Evolutionary conservation across 495 filamentous ascomycete species (phyloP).

Genomic region (Astrothelium macrocarpum): DNA sequence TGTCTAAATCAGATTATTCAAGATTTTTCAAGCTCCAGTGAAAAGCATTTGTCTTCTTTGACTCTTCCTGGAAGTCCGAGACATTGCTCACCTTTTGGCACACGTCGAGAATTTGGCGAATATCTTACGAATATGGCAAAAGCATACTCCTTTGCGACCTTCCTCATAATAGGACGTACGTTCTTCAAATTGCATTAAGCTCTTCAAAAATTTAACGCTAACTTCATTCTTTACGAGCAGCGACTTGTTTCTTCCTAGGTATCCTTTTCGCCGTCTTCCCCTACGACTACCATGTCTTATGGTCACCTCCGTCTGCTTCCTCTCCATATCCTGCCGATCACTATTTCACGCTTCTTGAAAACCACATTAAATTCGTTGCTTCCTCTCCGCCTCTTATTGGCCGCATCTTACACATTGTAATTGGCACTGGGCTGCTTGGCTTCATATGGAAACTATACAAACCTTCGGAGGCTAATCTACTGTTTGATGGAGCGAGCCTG

Average conservation of each 20-base stretch:
- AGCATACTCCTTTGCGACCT: conserved; percentile 64
- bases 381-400: conserved; percentile 80
- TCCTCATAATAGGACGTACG: conserved; percentile 90
- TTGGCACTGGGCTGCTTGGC: conserved; percentile 77
- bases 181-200: conserved; percentile 14
- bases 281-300: conserved; percentile 96
- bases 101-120: neutral
- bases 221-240: conserved; percentile 32
- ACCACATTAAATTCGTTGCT: conserved; percentile 78
- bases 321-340: conserved; percentile 14
- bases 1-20: no score
- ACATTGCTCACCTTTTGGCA: no score
- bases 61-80: no score
- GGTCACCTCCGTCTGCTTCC: conserved; percentile 51
- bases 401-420: conserved; percentile 86
- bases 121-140: neutral
- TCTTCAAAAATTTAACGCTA: neutral
- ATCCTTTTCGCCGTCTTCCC: conserved; percentile 96
- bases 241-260: conserved; percentile 92
- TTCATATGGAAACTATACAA: conserved; percentile 91
- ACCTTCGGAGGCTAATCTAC: conserved; percentile 82
- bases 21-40: no score
- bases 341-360: conserved; percentile 72
- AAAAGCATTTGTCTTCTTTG: no score
- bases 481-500: conserved; percentile 89